phyloP scores from a whole-genome alignment of 2,329 filamentous ascomycete genomes.

The Neoscytalidium dimidiatum region DNA sequence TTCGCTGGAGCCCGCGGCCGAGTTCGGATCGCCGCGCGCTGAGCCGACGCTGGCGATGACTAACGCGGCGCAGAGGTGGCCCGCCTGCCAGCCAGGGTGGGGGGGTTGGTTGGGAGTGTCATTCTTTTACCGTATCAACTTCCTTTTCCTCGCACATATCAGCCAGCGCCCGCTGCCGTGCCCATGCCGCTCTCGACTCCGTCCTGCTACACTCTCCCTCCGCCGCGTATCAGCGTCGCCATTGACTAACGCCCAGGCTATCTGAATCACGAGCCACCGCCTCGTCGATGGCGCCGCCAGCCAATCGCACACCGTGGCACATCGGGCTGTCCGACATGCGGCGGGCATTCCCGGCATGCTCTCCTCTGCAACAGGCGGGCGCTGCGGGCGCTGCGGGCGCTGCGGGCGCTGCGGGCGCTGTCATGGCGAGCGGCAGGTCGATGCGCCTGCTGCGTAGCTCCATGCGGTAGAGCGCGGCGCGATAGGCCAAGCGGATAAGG shows the following conservation, averaged over 20 bases:
- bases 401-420: not conserved
- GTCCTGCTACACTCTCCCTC: not conserved
- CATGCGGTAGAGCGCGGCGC: not conserved
- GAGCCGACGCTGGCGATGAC: not conserved
- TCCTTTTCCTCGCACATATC: not conserved
- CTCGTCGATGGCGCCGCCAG: not conserved
- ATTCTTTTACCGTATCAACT: conserved; percentile 4
- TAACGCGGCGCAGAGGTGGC: not conserved
- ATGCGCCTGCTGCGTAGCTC: not conserved
- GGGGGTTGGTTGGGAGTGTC: not conserved
- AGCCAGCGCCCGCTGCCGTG: not conserved
- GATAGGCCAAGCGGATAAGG: conserved; percentile 10
- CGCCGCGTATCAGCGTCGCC: not conserved
- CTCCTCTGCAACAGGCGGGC: not conserved
- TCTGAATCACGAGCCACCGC: not conserved
- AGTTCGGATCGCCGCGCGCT: not conserved
- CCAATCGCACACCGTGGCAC: not conserved
- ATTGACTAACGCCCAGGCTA: not conserved
- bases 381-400: not conserved
- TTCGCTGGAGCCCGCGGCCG: conserved; percentile 4
- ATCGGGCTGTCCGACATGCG: conserved; percentile 4
- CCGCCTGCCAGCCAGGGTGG: not conserved
- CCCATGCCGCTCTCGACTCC: not conserved
- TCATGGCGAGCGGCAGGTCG: not conserved
- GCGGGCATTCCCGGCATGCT: conserved; percentile 1